These are phyloP conservation scores for Leptoxyphium fumago DNA, from an alignment of 2,329 filamentous ascomycete species.

Conservation along the genomic window DNA sequence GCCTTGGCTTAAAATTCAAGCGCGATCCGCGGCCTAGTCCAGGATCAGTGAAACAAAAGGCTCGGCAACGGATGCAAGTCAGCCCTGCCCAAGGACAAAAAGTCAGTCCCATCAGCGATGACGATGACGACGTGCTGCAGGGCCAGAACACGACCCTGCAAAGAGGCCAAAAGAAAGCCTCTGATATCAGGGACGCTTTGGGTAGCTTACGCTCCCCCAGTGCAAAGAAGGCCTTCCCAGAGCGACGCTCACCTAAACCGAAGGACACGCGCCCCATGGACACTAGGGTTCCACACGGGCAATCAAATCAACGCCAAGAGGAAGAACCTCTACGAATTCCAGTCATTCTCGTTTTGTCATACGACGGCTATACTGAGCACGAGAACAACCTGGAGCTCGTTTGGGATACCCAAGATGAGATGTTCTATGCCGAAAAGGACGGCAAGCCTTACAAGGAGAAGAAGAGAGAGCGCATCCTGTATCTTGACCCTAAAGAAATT, in stretches of 20 bases:
- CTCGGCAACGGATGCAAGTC: background rate
- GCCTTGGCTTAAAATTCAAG: too few relatives aligned
- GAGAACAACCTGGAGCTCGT: constrained; percentile 1
- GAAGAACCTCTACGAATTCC: background rate
- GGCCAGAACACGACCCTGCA: background rate
- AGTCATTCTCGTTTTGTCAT: background rate
- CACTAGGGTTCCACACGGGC: too few relatives aligned
- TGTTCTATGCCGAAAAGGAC: background rate
- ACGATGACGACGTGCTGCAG: background rate
- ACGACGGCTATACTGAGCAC: background rate
- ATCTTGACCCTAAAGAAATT: background rate
- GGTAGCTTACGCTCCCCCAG: too few relatives aligned
- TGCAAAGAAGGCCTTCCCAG: too few relatives aligned
- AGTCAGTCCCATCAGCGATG: background rate
- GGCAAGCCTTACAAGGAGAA: background rate
- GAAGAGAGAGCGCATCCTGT: background rate
- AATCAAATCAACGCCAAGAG: background rate
- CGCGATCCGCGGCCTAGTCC: too few relatives aligned
- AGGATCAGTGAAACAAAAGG: background rate
- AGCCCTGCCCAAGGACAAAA: background rate
- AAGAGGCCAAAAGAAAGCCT: background rate
- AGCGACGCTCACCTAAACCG: too few relatives aligned
- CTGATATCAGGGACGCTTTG: background rate
- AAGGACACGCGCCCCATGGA: too few relatives aligned
- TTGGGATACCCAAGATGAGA: background rate